phyloP scores from a whole-genome alignment of 1,139 yeast species.

The Blastobotrys aristatus region DNA sequence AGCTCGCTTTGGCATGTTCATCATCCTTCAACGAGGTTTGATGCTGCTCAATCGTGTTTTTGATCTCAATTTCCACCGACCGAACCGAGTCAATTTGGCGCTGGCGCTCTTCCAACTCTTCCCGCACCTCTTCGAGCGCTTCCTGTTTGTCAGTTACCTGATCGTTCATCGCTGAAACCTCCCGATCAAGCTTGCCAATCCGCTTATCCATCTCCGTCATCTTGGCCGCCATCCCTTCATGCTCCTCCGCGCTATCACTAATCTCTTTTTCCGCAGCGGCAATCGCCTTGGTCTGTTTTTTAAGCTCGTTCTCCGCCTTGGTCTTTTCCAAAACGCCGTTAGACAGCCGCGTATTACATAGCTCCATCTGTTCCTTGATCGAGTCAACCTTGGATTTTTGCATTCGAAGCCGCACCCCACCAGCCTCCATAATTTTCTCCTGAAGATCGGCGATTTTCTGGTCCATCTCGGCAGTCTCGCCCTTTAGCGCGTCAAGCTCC shows the following conservation, averaged over 20 bases:
- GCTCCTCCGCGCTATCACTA: constrained; percentile 31
- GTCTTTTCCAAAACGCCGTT: constrained; percentile 56
- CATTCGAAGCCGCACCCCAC: constrained; percentile 78
- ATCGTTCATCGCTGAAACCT: constrained; percentile 34
- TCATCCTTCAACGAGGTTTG: constrained; percentile 43
- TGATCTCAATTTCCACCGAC: constrained; percentile 66
- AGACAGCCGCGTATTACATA: constrained; percentile 54
- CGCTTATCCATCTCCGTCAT: constrained; percentile 31
- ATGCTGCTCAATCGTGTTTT: constrained; percentile 59
- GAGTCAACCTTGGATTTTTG: constrained; percentile 84
- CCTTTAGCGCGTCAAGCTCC: constrained; percentile 45
- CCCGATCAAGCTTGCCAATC: constrained; percentile 31
- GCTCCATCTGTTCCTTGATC: constrained; percentile 60
- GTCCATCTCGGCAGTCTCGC: constrained; percentile 57
- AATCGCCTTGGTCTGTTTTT: constrained; percentile 48
- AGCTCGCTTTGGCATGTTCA: constrained; percentile 39
- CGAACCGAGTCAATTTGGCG: constrained; percentile 55
- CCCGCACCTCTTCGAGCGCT: constrained; percentile 40
- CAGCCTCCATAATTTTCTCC: constrained; percentile 80
- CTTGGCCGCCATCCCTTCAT: constrained; percentile 35
- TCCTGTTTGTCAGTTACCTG: constrained; percentile 34
- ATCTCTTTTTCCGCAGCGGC: constrained; percentile 38
- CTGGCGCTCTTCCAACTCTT: constrained; percentile 47
- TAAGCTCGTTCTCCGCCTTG: constrained; percentile 63
- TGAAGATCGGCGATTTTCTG: constrained; percentile 55